Conservation (phyloP, 75 land plant genomes). For the Cryptomeria japonica region DNA sequence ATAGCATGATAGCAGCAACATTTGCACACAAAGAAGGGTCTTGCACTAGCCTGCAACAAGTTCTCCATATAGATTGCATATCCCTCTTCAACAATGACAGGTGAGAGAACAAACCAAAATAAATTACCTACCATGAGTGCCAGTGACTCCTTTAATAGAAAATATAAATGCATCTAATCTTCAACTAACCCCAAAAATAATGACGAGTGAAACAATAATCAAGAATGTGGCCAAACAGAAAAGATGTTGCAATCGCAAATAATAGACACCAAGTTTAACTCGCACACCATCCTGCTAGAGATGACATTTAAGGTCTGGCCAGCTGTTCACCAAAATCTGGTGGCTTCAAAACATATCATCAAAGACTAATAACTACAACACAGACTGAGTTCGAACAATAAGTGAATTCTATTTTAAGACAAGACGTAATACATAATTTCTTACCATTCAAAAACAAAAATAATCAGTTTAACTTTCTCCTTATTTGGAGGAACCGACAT, state of each 20-base stretch:
- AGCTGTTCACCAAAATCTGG: neutral
- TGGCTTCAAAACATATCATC: neutral
- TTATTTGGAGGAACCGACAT: neutral
- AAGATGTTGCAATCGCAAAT: neutral
- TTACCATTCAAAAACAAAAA: neutral
- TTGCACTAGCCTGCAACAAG: neutral
- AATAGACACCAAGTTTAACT: neutral
- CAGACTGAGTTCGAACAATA: neutral
- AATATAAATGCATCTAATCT: neutral
- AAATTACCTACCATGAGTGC: neutral
- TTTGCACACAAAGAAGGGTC: neutral
- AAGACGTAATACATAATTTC: neutral
- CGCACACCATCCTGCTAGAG: too few relatives aligned
- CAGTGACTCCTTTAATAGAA: neutral
- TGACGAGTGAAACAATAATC: neutral
- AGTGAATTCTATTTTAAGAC: neutral
- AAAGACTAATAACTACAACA: neutral
- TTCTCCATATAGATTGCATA: neutral
- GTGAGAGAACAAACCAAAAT: too few relatives aligned
- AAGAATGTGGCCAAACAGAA: neutral
- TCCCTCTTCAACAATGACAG: neutral
- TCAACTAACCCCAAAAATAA: neutral
- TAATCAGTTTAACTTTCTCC: neutral
- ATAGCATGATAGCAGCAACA: neutral
- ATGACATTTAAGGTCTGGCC: neutral